Base-by-base conservation (phyloP, 768 basidiomycete species). In the Paxillus ammoniavirescens region DNA sequence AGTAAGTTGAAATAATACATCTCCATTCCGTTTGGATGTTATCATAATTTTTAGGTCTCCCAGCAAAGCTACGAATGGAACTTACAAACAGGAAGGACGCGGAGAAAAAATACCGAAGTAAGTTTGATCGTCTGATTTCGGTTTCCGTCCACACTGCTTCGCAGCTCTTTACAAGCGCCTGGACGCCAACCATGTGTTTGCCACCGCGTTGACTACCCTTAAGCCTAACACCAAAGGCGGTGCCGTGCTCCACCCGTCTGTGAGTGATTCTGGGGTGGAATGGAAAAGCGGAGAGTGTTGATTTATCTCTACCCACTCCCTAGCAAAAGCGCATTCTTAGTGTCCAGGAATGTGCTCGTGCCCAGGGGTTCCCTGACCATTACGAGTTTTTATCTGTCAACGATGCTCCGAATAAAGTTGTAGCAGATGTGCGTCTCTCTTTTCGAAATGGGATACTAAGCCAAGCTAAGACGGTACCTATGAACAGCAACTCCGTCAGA, bases 291-390 rank as follows among this genome's bases (percentile, higher is more conserved):
- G n/a, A 15, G 42, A 49, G 49, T 42, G 15, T 23, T 26, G 33
- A 17, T 51, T 35, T 14, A 35, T 3, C 35, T 35, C 35, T 26
- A 56, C n/a, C 43, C 8, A 40, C 0, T 13, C 37, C 36, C 44
- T 42, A 91, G 84, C 87, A 91, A 86, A 82, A 82, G 58, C 81
- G 90, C 7, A 78, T 88, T 23, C 62, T 89, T 38, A 84, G 76
- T 4, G 79, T 89, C 13, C 74, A 81, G 31, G 89, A 91, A 61
- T 80, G 77, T 42, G 88, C 89, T 15, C 78, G 90, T 21, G 81
- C 84, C 0, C 90, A 92, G 70, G 90, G 90, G 0, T 91, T 92
- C 59, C 87, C 87, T 0, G 90, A 92, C 55, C 41, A 72, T 36
- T 89, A 87, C 56, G 56, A 75, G n/a, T 88, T 91, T 53, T 58